Base-by-base conservation (phyloP, 1,284 basidiomycete genomes). In the Naganishia sp. region DNA sequence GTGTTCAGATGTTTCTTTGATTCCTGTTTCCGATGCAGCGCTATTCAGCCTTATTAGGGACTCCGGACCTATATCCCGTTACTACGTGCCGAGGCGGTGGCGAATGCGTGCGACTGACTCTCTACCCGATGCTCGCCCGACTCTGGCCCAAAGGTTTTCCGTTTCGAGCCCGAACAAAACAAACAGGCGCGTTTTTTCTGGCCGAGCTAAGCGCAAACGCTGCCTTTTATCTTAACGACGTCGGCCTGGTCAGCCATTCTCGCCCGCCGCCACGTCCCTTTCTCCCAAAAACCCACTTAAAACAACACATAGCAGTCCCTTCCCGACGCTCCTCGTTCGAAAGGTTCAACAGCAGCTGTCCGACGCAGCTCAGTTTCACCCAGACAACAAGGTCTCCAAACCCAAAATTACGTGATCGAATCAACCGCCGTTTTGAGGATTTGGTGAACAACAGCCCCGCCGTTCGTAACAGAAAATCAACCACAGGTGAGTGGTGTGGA, bases 391-490 rank as follows among this genome's bases (percentile, higher is more conserved):
- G 47, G 47, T 23, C 32, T 32, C 23, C 46, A n/a, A 60, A 61
- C 35, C 46, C 46, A 61, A 61, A 61, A 61, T 61, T 61, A 61
- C 57, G 57, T 61, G 57, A 61, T 61, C 57, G 57, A 61, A 50
- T 61, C 57, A 61, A 61, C 57, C 47, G 43, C 23, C 39, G 47
- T 58, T 43, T 61, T 61, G 57, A 61, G 57, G 57, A 61, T 61
- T 51, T 61, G 47, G 57, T 61, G 57, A 61, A 61, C 57, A 61
- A 41, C 57, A 61, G 57, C 57, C 57, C 57, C 57, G 57, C 57
- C 57, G 57, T 61, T 61, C 47, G 57, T 51, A 61, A 61, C 57
- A 61, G 57, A 61, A 61, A 61, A 61, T 61, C 57, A 61, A 57
- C 23, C 21, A 25, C 25, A 50, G 47, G 57, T 61, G 57, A 61